Percentiles rank a stretch among this genome's conserved stretches.
Evolutionary conservation across 2,329 filamentous ascomycete species (phyloP).

Genomic region (Juglanconis juglandina): DNA sequence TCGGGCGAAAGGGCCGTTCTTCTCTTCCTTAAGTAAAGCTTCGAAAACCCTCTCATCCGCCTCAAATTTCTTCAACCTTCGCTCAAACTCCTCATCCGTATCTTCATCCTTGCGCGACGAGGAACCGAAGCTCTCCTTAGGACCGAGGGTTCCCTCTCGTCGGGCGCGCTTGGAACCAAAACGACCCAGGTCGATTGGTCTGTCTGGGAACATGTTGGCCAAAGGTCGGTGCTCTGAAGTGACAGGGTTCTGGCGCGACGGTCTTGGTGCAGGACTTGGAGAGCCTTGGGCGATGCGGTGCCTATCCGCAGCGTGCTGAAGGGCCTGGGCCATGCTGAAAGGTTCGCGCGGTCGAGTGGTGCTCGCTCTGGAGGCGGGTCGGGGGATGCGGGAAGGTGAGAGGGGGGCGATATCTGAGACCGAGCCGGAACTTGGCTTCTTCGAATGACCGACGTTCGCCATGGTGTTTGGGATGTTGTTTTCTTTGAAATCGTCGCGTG

Average conservation of each 20-base stretch:
- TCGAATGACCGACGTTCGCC: slow-evolving; percentile 15
- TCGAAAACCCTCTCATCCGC: slow-evolving; percentile 24
- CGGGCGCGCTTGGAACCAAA: slow-evolving; percentile 17
- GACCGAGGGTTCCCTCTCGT: slow-evolving; percentile 17
- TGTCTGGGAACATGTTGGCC: slow-evolving; percentile 20
- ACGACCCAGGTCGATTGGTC: slow-evolving; percentile 23
- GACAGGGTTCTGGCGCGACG: slow-evolving; percentile 31
- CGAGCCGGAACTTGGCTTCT: slow-evolving; percentile 23
- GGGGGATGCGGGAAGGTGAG: slow-evolving; percentile 29
- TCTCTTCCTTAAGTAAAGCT: slow-evolving; percentile 24
- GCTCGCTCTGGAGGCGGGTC: slow-evolving; percentile 20
- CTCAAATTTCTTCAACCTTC: slow-evolving; percentile 27
- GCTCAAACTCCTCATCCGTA: slow-evolving; percentile 30
- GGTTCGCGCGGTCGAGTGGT: slow-evolving; percentile 38
- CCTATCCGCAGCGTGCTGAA: slow-evolving; percentile 13
- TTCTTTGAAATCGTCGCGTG: neutral
- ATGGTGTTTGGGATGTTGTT: slow-evolving; percentile 1
- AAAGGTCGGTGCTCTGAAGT: slow-evolving; percentile 3
- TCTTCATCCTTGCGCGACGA: slow-evolving; percentile 21
- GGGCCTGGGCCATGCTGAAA: slow-evolving; percentile 35
- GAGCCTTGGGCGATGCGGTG: slow-evolving; percentile 37
- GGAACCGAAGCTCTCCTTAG: slow-evolving; percentile 16
- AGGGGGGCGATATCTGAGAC: slow-evolving; percentile 20
- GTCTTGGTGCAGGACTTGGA: slow-evolving; percentile 49
- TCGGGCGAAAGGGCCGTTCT: slow-evolving; percentile 33